Base-by-base conservation (phyloP, 2,329 filamentous ascomycete species). In the Fusarium sp. region DNA sequence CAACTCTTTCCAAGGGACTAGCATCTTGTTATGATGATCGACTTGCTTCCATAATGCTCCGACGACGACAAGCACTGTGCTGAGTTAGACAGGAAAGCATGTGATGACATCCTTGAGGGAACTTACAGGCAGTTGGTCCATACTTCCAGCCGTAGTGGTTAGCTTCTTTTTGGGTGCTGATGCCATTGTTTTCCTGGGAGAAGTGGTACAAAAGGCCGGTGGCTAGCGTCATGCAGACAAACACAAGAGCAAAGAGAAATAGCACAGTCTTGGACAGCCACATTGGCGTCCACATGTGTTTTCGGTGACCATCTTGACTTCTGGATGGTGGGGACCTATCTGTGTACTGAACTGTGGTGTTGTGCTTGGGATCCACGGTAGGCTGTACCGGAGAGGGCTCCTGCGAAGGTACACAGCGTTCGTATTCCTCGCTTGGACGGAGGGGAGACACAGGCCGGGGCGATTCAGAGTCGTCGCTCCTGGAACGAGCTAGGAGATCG, bases 11-110 rank as follows among this genome's bases (percentile, higher is more conserved):
- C 81, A 82, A 3, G 81, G 78, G 39, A 73, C 70, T 11, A 76
- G 39, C 32, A 74, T 65, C 64, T 81, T 82, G 64, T 65, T 77
- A 14, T 73, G 25, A 43, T 79, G 74, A 56, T 82, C 80, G 20
- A 82, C 73, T 59, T 82, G 81, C n/a, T 75, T 77, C 80, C 80
- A 82, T 20, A 77, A 30, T 23, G 79, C 74, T 9, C 63, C 69
- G 14, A 80, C 64, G 11, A 81, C 34, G 6, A 80, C 71, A 39
- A 82, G 74, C 16, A 82, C 66, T 64, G 37, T 14, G 25, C 32
- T 6, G 8, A 41, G 52, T 74, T 62, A 66, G 50, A 64, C 27
- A 23, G 23, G n/a, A 27, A 56, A 23, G 13, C 18, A 45, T 67
- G 14, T 30, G 23, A 62, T 27, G 18, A 32, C 6, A 20, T 45